phyloP scores from a whole-genome alignment of 108 stramenopile genomes.

The Phaeodactylum tricornutum region DNA sequence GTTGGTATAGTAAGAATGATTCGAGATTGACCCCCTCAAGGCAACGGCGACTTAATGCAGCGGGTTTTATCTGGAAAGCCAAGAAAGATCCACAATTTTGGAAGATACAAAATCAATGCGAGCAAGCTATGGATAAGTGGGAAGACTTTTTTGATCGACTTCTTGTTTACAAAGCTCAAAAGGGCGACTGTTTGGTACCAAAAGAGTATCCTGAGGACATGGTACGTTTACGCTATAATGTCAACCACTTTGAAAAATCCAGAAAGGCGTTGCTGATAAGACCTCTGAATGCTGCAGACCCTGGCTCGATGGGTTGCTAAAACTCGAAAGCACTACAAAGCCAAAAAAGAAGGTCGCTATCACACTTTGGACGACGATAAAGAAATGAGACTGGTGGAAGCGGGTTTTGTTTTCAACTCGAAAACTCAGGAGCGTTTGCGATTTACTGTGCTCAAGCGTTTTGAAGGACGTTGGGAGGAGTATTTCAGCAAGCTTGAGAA shows the following conservation, averaged over 20 bases:
- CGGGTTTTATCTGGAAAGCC: constrained; percentile 7
- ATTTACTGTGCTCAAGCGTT: background rate
- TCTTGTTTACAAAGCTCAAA: constrained; percentile 10
- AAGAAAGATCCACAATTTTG: constrained; percentile 5
- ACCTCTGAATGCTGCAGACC: background rate
- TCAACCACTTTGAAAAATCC: background rate
- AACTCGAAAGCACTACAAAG: constrained; percentile 8
- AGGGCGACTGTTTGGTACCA: constrained; percentile 28
- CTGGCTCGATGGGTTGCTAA: constrained; percentile 24
- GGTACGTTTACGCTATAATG: background rate
- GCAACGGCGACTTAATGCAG: constrained; percentile 1
- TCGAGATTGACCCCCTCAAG: constrained; percentile 1
- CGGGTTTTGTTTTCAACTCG: background rate
- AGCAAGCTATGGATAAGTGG: constrained; percentile 1
- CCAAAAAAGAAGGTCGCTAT: constrained; percentile 3
- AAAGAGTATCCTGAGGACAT: constrained; percentile 15
- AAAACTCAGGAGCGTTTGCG: constrained; percentile 2
- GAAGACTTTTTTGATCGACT: constrained; percentile 10
- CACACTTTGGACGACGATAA: background rate
- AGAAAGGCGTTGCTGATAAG: background rate
- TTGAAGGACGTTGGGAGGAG: constrained; percentile 7
- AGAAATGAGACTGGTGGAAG: background rate
- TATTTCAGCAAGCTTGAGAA: constrained; percentile 13
- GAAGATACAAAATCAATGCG: background rate
- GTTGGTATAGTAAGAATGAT: constrained; percentile 3